These are phyloP conservation scores for Withania somnifera DNA, from an alignment of 305 asterid species.

Conservation along the genomic window DNA sequence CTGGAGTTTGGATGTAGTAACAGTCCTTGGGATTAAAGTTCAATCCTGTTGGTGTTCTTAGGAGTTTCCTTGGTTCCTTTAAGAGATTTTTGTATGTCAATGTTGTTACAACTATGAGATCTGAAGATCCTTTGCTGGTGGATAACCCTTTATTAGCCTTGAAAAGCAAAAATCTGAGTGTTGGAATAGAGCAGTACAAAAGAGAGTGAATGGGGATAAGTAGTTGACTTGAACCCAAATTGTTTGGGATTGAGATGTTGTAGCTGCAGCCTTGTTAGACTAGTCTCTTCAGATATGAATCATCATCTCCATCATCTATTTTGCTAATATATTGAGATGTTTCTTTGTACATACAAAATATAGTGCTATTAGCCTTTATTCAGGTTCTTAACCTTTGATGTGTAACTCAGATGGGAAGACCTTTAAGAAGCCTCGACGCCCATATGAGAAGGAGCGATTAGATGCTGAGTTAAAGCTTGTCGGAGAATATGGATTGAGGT, in stretches of 20 bases:
- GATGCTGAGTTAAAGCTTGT: conserved; percentile 20
- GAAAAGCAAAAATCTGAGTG: neutral
- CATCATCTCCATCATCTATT: neutral
- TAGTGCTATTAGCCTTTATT: neutral
- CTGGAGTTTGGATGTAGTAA: neutral
- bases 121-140: neutral
- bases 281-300: neutral
- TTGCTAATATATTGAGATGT: neutral
- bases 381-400: neutral
- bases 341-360: neutral
- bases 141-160: neutral
- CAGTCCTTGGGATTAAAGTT: neutral
- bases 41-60: neutral
- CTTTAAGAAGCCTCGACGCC: conserved; percentile 26
- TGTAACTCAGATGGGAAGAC: conserved; percentile 15
- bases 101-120: neutral
- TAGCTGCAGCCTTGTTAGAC: neutral
- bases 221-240: neutral
- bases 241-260: neutral
- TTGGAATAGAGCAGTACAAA: neutral
- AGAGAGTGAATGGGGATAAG: neutral
- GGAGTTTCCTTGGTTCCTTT: neutral
- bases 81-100: neutral
- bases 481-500: conserved; percentile 21
- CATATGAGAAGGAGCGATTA: conserved; percentile 27